Evolutionary conservation across 257 asterid species (phyloP).

Genomic region (Knoxia roxburghii): DNA sequence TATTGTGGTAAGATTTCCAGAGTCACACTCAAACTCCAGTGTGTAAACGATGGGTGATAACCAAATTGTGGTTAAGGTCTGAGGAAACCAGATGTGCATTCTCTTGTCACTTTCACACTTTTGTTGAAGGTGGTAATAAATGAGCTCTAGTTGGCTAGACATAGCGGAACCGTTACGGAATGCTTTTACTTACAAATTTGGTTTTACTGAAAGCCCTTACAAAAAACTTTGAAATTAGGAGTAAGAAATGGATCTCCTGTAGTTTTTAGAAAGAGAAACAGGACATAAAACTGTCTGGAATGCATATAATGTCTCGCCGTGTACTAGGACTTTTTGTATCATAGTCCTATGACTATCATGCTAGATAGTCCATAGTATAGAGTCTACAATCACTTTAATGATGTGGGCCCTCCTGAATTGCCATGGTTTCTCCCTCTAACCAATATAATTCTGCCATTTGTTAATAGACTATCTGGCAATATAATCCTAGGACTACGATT

Average conservation of each 20-base stretch:
- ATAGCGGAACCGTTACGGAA: not conserved
- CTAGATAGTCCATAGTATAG: too few relatives aligned
- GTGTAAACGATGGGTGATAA: not conserved
- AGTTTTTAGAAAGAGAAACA: not conserved
- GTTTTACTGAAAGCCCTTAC: not conserved
- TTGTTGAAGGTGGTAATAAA: slow-evolving; percentile 1
- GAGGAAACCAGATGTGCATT: not conserved
- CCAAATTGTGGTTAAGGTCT: not conserved
- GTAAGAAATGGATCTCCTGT: not conserved
- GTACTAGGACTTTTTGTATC: too few relatives aligned
- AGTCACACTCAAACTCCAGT: slow-evolving; percentile 3
- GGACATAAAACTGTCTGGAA: not conserved
- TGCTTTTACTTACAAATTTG: not conserved
- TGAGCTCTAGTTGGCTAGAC: not conserved
- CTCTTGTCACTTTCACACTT: not conserved
- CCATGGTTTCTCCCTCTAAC: too few relatives aligned
- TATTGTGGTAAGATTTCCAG: slow-evolving; percentile 58
- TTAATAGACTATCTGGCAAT: too few relatives aligned
- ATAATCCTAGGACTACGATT: too few relatives aligned
- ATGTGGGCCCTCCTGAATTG: too few relatives aligned
- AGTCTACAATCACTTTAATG: too few relatives aligned
- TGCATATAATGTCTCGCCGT: not conserved
- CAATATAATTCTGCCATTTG: too few relatives aligned
- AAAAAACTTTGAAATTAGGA: not conserved
- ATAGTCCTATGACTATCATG: too few relatives aligned